Percentiles rank a stretch among this genome's conserved stretches.
phyloP scores from a whole-genome alignment of 768 basidiomycete genomes.

The Auriscalpium vulgare region DNA sequence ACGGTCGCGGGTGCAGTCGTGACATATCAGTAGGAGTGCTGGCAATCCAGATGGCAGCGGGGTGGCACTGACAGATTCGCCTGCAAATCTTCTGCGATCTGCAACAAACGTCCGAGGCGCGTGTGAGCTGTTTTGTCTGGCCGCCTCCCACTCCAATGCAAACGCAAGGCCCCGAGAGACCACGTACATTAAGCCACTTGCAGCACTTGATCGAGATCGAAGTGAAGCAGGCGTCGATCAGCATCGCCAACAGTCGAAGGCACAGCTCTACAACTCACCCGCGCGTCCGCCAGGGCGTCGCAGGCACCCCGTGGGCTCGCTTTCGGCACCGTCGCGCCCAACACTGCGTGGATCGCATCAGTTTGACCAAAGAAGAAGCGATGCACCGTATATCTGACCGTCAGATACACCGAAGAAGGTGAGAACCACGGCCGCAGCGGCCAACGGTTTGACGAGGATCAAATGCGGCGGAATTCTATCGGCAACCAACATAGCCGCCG shows the following conservation, averaged over 20 bases:
- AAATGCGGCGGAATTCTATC: too few relatives aligned
- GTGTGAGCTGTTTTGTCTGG: not conserved
- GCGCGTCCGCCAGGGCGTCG: not conserved
- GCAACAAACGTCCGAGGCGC: not conserved
- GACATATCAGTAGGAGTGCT: too few relatives aligned
- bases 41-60: not conserved
- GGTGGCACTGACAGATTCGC: conserved; percentile 1
- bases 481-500: too few relatives aligned
- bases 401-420: too few relatives aligned
- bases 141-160: not conserved
- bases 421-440: too few relatives aligned
- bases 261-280: not conserved
- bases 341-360: not conserved
- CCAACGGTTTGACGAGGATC: too few relatives aligned
- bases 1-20: not conserved
- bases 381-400: not conserved
- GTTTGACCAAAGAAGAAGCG: not conserved
- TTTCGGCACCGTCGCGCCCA: not conserved
- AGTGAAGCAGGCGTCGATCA: not conserved
- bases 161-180: not conserved
- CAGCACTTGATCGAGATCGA: not conserved
- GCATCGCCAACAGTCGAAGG: not conserved
- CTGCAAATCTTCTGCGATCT: not conserved
- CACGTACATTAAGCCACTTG: not conserved
- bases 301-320: not conserved